phyloP scores from a whole-genome alignment of 2,329 filamentous ascomycete genomes.

The Neonectria neomacrospora region DNA sequence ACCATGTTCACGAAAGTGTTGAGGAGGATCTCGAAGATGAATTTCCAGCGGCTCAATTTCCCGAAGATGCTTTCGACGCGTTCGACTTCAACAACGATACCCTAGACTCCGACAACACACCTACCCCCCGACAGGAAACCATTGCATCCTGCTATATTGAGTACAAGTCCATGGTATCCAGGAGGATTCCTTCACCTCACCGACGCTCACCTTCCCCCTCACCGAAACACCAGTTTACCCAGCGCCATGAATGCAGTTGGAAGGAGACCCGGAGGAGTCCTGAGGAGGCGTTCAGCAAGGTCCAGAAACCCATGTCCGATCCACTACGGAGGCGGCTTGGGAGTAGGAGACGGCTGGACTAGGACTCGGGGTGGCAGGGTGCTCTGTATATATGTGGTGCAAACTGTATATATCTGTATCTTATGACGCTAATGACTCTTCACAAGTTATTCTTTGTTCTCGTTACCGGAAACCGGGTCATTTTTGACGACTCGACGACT shows the following conservation, averaged over 20 bases:
- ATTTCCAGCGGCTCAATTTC: constrained; percentile 53
- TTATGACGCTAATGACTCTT: constrained; percentile 50
- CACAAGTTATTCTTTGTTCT: constrained; percentile 25
- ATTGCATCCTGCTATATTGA: constrained; percentile 52
- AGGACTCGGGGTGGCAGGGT: constrained; percentile 48
- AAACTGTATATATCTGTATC: constrained; percentile 53
- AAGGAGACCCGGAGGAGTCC: constrained; percentile 57
- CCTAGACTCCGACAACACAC: constrained; percentile 57
- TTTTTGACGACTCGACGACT: constrained; percentile 24
- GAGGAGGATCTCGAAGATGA: constrained; percentile 51
- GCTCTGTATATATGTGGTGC: constrained; percentile 54
- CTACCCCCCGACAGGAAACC: constrained; percentile 55
- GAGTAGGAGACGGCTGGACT: constrained; percentile 54
- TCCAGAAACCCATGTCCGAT: constrained; percentile 60
- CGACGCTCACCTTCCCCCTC: constrained; percentile 50
- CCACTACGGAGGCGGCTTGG: constrained; percentile 54
- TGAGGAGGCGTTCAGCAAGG: constrained; percentile 57
- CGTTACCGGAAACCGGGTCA: constrained; percentile 33
- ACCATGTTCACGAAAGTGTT: constrained; percentile 46
- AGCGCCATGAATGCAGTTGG: constrained; percentile 42
- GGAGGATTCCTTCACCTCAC: constrained; percentile 49
- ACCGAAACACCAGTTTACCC: constrained; percentile 48
- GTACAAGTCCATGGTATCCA: constrained; percentile 47
- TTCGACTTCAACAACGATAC: constrained; percentile 50
- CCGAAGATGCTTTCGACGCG: constrained; percentile 52